A percentile compares a stretch with the other conserved stretches of the same genome.
Evolutionary conservation across 805 yeast genomes (phyloP).

Genomic region (Pichia cephalocereana): DNA sequence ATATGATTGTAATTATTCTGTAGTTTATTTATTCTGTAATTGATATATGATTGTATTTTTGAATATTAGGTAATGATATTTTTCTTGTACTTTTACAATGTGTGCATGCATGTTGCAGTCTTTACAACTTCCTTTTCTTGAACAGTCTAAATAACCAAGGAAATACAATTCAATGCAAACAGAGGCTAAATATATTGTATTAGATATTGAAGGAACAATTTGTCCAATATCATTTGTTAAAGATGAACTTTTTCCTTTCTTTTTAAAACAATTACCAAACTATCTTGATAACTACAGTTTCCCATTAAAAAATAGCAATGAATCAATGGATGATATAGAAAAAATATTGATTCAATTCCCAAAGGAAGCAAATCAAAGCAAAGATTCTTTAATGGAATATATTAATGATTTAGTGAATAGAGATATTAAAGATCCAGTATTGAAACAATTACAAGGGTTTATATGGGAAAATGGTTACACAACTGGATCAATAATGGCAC

Average conservation of each 20-base stretch:
- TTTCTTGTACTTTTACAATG: too few species aligned
- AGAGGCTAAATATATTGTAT: constrained; percentile 27
- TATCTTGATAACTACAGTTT: constrained; percentile 25
- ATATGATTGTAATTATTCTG: too few species aligned
- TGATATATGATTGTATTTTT: too few species aligned
- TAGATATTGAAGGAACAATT: constrained; percentile 89
- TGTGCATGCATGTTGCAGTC: too few species aligned
- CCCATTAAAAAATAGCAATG: constrained; percentile 24
- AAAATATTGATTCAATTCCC: constrained; percentile 40
- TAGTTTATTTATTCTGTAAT: too few species aligned
- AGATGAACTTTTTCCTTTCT: constrained; percentile 69
- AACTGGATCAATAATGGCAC: constrained; percentile 68
- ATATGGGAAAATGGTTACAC: constrained; percentile 79
- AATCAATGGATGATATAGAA: constrained; percentile 15
- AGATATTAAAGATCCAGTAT: constrained; percentile 69
- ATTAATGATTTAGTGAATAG: constrained; percentile 46
- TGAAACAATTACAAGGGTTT: constrained; percentile 75
- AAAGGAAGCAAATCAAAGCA: constrained; percentile 17
- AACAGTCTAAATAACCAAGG: too few species aligned
- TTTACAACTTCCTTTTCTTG: too few species aligned
- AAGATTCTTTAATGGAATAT: constrained; percentile 32
- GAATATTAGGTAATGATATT: too few species aligned
- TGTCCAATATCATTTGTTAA: constrained; percentile 89
- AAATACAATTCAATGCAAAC: too few species aligned
- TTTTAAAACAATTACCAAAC: constrained; percentile 41